These are phyloP conservation scores for Candolleomyces efflorescens DNA, from an alignment of 768 basidiomycete genomes.

Conservation along the genomic window DNA sequence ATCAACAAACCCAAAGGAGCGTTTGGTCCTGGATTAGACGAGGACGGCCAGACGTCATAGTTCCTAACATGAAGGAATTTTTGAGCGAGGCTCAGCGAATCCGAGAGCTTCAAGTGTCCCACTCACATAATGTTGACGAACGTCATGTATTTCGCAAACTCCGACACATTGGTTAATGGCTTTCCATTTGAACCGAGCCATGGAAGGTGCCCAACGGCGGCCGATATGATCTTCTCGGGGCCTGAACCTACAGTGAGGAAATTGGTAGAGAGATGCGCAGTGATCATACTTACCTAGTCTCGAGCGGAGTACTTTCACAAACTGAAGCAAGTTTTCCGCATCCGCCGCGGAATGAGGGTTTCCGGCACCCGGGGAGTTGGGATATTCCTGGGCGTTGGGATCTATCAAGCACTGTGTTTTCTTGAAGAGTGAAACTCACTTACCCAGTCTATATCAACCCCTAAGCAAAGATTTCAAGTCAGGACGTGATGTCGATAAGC, in stretches of 20 bases:
- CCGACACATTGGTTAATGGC: constrained; percentile 60
- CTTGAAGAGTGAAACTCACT: neutral
- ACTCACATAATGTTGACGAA: constrained; percentile 63
- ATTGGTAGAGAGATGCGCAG: neutral
- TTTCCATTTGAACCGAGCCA: constrained; percentile 58
- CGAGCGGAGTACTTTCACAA: constrained; percentile 52
- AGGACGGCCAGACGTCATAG: constrained; percentile 66
- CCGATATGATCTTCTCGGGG: constrained; percentile 56
- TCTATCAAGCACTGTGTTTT: too few relatives aligned
- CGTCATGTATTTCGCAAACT: constrained; percentile 56
- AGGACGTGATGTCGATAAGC: constrained; percentile 16
- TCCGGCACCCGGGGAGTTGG: constrained; percentile 53
- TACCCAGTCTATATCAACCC: constrained; percentile 57
- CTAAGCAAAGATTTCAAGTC: constrained; percentile 24
- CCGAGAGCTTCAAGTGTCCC: neutral
- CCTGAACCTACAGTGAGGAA: constrained; percentile 18
- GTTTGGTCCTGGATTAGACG: constrained; percentile 66
- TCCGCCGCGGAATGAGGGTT: constrained; percentile 56
- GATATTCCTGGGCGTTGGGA: constrained; percentile 55
- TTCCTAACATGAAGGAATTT: constrained; percentile 45
- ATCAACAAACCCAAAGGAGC: constrained; percentile 51
- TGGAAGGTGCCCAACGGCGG: constrained; percentile 64
- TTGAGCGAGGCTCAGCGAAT: constrained; percentile 1
- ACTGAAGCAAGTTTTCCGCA: constrained; percentile 55
- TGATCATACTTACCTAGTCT: constrained; percentile 36